Evolutionary conservation across 257 asterid species (phyloP).

Genomic region (Osmanthus fragrans): DNA sequence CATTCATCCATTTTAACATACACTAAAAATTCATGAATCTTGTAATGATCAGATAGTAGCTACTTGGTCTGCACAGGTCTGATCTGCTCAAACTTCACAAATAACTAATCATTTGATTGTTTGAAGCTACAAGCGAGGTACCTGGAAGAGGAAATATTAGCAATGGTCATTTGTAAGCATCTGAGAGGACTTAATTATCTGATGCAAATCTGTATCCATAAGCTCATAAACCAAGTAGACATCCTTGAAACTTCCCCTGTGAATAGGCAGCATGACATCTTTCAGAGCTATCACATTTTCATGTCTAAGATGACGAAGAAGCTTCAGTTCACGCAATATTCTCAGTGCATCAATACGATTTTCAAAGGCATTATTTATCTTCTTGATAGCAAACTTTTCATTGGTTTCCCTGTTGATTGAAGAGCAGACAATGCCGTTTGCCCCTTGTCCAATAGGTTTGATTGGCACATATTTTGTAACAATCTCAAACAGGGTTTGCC

Average conservation of each 20-base stretch:
- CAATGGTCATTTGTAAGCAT: conserved; percentile 59
- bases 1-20: neutral
- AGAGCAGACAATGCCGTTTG: conserved; percentile 62
- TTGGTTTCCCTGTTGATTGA: conserved; percentile 55
- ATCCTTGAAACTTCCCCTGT: conserved; percentile 52
- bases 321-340: conserved; percentile 62
- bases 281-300: conserved; percentile 61
- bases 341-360: conserved; percentile 55
- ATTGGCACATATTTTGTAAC: conserved; percentile 60
- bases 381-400: conserved; percentile 64
- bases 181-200: conserved; percentile 62
- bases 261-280: conserved; percentile 61
- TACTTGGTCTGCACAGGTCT: neutral
- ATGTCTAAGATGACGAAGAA: conserved; percentile 57
- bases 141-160: conserved; percentile 68
- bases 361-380: conserved; percentile 56
- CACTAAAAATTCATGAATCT: neutral
- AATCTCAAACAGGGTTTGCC: conserved; percentile 62
- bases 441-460: conserved; percentile 70
- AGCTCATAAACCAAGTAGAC: conserved; percentile 67
- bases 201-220: conserved; percentile 66
- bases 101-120: neutral
- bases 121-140: neutral
- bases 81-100: neutral
- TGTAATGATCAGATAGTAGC: neutral